phyloP scores from a whole-genome alignment of 192 early-diverging fungal species.

The Gaertneriomyces semiglobifer region DNA sequence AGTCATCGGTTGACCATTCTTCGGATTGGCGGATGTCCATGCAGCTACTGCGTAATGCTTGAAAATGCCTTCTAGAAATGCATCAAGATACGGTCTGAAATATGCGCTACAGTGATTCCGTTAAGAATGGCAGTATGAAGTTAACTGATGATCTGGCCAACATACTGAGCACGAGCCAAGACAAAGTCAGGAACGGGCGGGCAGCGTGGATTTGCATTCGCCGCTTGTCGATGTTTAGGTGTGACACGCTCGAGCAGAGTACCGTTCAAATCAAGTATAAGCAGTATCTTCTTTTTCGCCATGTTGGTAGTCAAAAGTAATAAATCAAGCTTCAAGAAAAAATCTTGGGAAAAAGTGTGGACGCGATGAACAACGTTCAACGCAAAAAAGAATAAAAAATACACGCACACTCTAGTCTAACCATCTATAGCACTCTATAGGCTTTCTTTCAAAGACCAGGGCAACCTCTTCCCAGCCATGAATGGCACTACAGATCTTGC shows the following conservation, averaged over 20 bases:
- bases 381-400: no score
- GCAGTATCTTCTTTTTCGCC: conserved; percentile 15
- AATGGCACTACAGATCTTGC: conserved; percentile 77
- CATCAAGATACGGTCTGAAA: conserved; percentile 42
- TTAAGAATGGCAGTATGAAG: background rate
- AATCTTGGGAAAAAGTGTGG: no score
- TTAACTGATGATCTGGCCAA: background rate
- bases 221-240: conserved; percentile 15
- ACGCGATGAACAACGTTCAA: no score
- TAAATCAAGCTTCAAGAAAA: background rate
- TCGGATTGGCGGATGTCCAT: conserved; percentile 44
- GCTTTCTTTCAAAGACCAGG: conserved; percentile 10
- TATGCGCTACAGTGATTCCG: conserved; percentile 17
- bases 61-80: conserved; percentile 35
- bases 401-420: no score
- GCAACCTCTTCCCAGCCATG: conserved; percentile 59
- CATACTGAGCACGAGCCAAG: conserved; percentile 26
- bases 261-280: conserved; percentile 45
- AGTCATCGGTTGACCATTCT: conserved; percentile 35
- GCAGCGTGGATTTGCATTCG: conserved; percentile 29
- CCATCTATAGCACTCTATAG: no score
- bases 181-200: conserved; percentile 30
- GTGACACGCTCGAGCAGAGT: conserved; percentile 40
- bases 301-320: background rate
- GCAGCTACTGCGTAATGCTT: conserved; percentile 35